These are phyloP conservation scores for Russula sp. DNA, from an alignment of 768 basidiomycete species.

Conservation along the genomic window DNA sequence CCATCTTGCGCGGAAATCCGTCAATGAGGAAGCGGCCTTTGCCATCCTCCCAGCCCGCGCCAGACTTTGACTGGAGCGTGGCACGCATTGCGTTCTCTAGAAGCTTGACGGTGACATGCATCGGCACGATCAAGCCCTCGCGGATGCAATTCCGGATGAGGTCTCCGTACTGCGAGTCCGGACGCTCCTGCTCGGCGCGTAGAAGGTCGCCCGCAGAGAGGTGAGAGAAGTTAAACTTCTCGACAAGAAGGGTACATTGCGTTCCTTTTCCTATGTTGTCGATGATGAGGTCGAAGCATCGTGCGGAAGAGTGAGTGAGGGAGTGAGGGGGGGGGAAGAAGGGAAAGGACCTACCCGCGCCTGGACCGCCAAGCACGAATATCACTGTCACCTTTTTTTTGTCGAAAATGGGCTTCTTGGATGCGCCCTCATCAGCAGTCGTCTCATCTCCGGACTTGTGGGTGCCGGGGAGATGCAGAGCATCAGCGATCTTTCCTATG, in stretches of 20 bases:
- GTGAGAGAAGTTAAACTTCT: slow-evolving; percentile 84
- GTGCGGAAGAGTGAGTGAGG: background rate
- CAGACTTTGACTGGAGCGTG: slow-evolving; percentile 39
- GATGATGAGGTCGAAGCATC: background rate
- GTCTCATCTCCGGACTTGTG: background rate
- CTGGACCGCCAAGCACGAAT: slow-evolving; percentile 95
- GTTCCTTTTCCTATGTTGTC: slow-evolving; percentile 79
- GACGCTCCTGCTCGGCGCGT: slow-evolving; percentile 85
- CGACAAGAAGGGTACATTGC: slow-evolving; percentile 79
- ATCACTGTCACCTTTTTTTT: slow-evolving; percentile 72
- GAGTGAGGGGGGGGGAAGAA: background rate
- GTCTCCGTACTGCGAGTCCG: slow-evolving; percentile 73
- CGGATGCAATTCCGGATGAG: slow-evolving; percentile 84
- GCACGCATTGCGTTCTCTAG: slow-evolving; percentile 85
- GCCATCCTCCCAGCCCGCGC: slow-evolving; percentile 60
- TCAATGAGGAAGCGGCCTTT: slow-evolving; percentile 89
- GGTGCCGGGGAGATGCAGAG: slow-evolving; percentile 27
- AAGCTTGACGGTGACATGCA: slow-evolving; percentile 94
- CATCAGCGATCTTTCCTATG: slow-evolving; percentile 36
- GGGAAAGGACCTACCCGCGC: slow-evolving; percentile 57
- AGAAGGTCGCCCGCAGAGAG: slow-evolving; percentile 98
- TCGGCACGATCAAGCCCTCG: slow-evolving; percentile 91
- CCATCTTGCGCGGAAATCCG: slow-evolving; percentile 98
- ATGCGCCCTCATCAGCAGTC: background rate
- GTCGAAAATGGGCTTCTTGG: slow-evolving; percentile 42